Percentiles rank a stretch among this genome's conserved stretches.
Conservation (phyloP, 179 eudicot species). For the Actinidia polygama region DNA sequence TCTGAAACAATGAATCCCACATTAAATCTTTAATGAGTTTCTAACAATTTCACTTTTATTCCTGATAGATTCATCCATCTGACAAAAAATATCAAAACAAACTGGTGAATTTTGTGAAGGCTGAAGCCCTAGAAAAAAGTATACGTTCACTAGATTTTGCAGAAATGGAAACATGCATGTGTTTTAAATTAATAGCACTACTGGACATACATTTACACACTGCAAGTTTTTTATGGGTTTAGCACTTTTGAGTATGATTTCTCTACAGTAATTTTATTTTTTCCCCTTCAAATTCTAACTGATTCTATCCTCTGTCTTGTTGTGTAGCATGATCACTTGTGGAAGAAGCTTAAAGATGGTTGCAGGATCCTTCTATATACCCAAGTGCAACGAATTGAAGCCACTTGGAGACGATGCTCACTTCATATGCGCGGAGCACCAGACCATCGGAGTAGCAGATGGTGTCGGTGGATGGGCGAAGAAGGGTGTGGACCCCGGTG, state of each 20-base stretch:
- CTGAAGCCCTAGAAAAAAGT: no score
- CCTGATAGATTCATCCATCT: no score
- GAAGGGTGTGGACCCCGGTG: slow-evolving; percentile 35
- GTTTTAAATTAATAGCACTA: no score
- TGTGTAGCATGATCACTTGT: neutral
- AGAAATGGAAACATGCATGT: no score
- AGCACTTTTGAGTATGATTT: neutral
- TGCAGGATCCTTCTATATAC: neutral
- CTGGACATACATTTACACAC: no score
- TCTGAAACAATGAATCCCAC: no score
- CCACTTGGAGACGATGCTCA: slow-evolving; percentile 27
- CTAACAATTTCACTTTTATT: no score
- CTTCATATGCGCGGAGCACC: slow-evolving; percentile 19
- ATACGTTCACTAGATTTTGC: no score
- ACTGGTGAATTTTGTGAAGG: no score
- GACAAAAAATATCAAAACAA: no score
- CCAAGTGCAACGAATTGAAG: neutral
- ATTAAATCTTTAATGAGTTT: no score
- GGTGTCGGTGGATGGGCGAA: slow-evolving; percentile 35
- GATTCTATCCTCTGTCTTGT: neutral
- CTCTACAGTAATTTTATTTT: neutral
- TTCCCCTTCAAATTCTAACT: neutral
- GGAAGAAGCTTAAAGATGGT: neutral
- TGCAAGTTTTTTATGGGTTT: neutral
- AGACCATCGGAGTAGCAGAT: slow-evolving; percentile 30